A percentile compares a stretch with the other conserved stretches of the same genome.
phyloP scores from a whole-genome alignment of 257 asterid genomes.

The Nicotiana knightiana region DNA sequence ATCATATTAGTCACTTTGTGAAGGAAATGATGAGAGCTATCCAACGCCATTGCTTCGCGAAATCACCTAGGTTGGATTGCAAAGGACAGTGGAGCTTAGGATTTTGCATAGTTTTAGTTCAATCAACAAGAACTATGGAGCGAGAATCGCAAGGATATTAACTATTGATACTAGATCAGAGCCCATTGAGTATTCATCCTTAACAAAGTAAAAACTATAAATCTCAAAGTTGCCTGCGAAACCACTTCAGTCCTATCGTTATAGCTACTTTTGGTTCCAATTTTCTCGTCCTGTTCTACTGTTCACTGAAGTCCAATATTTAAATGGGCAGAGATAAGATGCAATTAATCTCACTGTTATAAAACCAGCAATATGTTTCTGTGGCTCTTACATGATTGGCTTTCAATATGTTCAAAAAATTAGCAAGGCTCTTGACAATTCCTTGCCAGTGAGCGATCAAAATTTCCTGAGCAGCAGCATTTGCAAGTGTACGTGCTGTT shows the following conservation, averaged over 20 bases:
- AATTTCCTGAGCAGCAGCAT: conserved; percentile 91
- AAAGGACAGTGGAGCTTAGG: neutral
- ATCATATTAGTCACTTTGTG: neutral
- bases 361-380: neutral
- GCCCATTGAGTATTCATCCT: neutral
- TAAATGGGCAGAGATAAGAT: neutral
- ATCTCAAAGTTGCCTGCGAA: neutral
- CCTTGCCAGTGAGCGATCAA: conserved; percentile 98
- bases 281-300: neutral
- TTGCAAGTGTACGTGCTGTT: conserved; percentile 76
- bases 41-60: neutral
- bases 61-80: neutral
- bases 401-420: conserved; percentile 62
- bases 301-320: neutral
- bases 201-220: neutral
- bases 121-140: neutral
- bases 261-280: neutral
- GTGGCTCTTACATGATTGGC: conserved; percentile 56
- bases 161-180: neutral
- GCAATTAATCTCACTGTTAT: neutral
- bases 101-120: neutral
- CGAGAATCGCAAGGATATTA: neutral
- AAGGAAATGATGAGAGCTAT: neutral
- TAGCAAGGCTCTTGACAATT: conserved; percentile 57
- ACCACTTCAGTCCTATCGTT: neutral